Evolutionary conservation across 202 grass and related monocot genomes (phyloP).

Genomic region (Zizania palustris): DNA sequence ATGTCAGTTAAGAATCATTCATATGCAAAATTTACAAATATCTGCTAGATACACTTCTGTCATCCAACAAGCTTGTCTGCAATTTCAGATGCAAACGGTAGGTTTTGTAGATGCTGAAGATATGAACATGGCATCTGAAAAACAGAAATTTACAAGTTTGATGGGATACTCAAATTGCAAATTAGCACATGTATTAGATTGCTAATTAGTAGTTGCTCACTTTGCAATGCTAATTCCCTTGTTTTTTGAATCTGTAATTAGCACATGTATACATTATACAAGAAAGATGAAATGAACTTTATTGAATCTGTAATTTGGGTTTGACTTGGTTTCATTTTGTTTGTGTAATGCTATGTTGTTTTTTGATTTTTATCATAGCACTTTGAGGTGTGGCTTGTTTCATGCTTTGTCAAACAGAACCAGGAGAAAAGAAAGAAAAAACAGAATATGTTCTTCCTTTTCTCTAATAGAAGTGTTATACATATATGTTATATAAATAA

Average conservation of each 20-base stretch:
- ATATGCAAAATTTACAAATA: not conserved
- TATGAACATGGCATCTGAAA: conserved; percentile 84
- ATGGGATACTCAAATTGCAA: conserved; percentile 94
- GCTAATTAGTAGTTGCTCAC: not conserved
- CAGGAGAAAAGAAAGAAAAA: not conserved
- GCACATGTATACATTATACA: too few species aligned
- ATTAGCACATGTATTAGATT: conserved; percentile 79
- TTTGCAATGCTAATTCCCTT: not conserved
- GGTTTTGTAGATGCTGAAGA: conserved; percentile 88
- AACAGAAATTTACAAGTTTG: conserved; percentile 75
- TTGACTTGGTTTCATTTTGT: too few species aligned
- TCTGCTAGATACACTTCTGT: not conserved
- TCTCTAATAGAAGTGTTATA: not conserved
- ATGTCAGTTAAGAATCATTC: not conserved
- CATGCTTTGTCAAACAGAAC: not conserved
- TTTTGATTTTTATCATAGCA: too few species aligned
- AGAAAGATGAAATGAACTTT: too few species aligned
- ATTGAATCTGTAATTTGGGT: too few species aligned
- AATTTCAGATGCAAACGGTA: conserved; percentile 82
- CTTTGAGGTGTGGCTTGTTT: conserved; percentile 4
- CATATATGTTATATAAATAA: not conserved
- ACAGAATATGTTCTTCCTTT: not conserved
- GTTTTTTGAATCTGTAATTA: too few species aligned
- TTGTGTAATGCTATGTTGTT: too few species aligned
- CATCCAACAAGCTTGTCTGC: conserved; percentile 26